Percentiles rank a stretch among this genome's conserved stretches.
Conservation (phyloP, 345 rosid species). For the Draba incana region DNA sequence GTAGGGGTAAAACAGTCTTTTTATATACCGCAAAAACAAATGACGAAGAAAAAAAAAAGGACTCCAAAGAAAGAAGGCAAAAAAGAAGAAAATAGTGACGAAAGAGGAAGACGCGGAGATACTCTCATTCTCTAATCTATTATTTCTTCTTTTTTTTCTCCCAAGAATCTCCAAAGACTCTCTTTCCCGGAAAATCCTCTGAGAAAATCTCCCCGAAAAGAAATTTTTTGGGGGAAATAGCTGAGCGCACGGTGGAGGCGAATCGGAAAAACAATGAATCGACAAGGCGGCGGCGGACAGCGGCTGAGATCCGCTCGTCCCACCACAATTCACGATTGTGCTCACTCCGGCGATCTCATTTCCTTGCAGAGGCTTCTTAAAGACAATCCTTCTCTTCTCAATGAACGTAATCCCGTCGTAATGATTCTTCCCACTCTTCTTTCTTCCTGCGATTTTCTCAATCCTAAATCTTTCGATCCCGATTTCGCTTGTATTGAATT, state of each 20-base stretch:
- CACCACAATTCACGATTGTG: constrained; percentile 80
- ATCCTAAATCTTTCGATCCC: neutral
- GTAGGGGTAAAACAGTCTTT: constrained; percentile 21
- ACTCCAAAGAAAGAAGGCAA: constrained; percentile 13
- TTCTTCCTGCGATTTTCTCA: neutral
- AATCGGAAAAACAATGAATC: constrained; percentile 46
- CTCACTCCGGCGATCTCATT: constrained; percentile 82
- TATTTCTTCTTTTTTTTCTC: neutral
- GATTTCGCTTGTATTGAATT: neutral
- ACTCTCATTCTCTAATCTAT: constrained; percentile 18
- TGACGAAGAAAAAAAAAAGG: neutral
- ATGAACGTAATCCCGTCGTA: constrained; percentile 90
- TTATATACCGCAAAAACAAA: neutral
- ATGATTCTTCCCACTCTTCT: constrained; percentile 26
- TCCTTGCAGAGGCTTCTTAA: constrained; percentile 70
- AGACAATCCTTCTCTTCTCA: constrained; percentile 72
- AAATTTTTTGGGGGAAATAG: neutral
- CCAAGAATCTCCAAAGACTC: constrained; percentile 30
- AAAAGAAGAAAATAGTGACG: constrained; percentile 27
- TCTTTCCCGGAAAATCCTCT: constrained; percentile 26
- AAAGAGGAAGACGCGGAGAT: constrained; percentile 52
- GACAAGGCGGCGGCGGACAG: constrained; percentile 47
- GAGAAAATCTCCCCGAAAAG: neutral
- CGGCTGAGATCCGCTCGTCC: constrained; percentile 74
- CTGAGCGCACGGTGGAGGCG: neutral